A percentile compares a stretch with the other conserved stretches of the same genome.
Evolutionary conservation across 441 rosid genomes (phyloP).

Genomic region (Croton setiger): DNA sequence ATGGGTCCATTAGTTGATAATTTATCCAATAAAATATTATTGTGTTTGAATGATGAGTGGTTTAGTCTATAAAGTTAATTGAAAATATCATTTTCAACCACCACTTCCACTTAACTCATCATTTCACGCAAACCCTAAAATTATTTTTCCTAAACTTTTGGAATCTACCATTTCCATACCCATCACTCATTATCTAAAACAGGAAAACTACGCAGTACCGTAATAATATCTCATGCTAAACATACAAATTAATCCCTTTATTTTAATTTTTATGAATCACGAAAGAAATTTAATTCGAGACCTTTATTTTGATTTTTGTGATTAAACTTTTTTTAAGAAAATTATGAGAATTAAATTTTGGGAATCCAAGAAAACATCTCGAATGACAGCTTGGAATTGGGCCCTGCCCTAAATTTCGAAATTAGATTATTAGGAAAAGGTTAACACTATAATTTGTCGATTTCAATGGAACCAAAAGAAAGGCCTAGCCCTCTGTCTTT

Average conservation of each 20-base stretch:
- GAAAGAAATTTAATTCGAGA: no score
- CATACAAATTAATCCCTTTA: no score
- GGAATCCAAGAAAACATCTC: not conserved
- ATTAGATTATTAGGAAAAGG: not conserved
- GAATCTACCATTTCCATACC: conserved; percentile 4
- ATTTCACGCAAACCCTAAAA: not conserved
- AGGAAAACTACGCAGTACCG: no score
- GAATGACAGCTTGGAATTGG: conserved; percentile 16
- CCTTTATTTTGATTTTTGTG: no score
- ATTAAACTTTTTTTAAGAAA: no score
- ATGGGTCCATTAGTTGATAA: not conserved
- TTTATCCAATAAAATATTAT: not conserved
- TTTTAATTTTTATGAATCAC: no score
- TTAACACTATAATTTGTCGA: conserved; percentile 9
- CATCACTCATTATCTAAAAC: no score
- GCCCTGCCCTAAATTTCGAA: not conserved
- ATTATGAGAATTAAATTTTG: not conserved
- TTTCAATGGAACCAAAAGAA: conserved; percentile 6
- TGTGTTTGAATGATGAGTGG: not conserved
- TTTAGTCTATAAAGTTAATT: conserved; percentile 1
- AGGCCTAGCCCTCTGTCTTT: not conserved
- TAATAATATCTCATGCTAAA: no score
- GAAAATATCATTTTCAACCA: conserved; percentile 1
- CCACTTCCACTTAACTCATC: not conserved
- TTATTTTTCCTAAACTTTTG: not conserved